phyloP scores from a whole-genome alignment of 805 yeast genomes.

The Kockiozyma suomiensis region DNA sequence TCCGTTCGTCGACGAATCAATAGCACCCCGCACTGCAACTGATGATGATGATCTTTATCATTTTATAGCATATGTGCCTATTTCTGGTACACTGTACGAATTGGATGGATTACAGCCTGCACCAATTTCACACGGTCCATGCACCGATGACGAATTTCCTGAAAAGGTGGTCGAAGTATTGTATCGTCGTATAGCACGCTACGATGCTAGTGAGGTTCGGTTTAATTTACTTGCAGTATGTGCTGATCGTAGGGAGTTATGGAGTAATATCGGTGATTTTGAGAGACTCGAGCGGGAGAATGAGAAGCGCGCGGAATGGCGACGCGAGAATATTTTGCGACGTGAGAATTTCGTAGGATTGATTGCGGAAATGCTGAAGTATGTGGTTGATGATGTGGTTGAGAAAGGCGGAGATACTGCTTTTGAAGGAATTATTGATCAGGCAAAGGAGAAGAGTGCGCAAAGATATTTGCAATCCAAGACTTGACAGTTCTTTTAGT shows the following conservation, averaged over 20 bases:
- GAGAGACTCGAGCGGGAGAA: constrained; percentile 47
- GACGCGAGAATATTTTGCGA: constrained; percentile 56
- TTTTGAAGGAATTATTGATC: constrained; percentile 34
- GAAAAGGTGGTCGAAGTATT: constrained; percentile 50
- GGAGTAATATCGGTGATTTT: constrained; percentile 47
- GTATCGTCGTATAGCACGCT: constrained; percentile 51
- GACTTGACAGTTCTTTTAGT: no score
- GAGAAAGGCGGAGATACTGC: constrained; percentile 47
- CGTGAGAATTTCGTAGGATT: constrained; percentile 58
- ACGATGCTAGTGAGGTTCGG: constrained; percentile 53
- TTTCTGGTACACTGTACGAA: constrained; percentile 55
- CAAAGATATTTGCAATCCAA: background rate
- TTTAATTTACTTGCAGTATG: constrained; percentile 60
- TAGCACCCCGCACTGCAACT: constrained; percentile 16
- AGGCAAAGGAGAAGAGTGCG: constrained; percentile 14
- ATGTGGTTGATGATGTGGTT: constrained; percentile 41
- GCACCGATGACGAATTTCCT: constrained; percentile 49
- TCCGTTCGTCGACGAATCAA: constrained; percentile 51
- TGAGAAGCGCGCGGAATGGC: constrained; percentile 55
- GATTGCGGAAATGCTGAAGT: constrained; percentile 51
- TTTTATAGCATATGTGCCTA: constrained; percentile 57
- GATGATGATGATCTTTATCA: constrained; percentile 54
- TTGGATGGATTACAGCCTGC: constrained; percentile 61
- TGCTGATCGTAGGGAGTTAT: constrained; percentile 51
- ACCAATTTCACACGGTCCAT: constrained; percentile 58